phyloP scores from a whole-genome alignment of 2,329 filamentous ascomycete species.

The Fusarium caatingaense region DNA sequence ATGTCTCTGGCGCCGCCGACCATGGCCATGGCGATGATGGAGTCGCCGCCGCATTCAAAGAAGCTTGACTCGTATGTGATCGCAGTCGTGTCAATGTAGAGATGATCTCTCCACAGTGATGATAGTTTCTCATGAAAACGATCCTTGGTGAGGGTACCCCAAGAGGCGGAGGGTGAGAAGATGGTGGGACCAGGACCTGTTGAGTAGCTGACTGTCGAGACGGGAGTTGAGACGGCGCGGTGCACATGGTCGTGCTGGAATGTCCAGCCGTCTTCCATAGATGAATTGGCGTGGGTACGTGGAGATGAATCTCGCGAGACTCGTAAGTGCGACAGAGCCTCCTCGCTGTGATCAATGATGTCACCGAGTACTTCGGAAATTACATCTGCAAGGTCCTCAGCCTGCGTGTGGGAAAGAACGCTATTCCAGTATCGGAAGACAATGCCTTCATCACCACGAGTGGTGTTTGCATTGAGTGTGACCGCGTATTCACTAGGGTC shows the following conservation, averaged over 20 bases:
- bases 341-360: conserved; percentile 35
- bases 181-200: conserved; percentile 5
- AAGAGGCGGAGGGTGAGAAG: conserved; percentile 15
- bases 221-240: neutral
- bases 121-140: conserved; percentile 26
- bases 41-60: conserved; percentile 37
- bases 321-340: conserved; percentile 25
- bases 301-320: conserved; percentile 1
- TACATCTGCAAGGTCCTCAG: conserved; percentile 24
- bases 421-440: conserved; percentile 41
- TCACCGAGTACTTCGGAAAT: conserved; percentile 34
- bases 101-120: conserved; percentile 23
- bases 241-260: neutral
- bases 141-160: neutral
- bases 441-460: conserved; percentile 41
- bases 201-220: conserved; percentile 26
- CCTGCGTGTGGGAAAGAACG: conserved; percentile 30
- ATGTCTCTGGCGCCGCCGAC: conserved; percentile 28
- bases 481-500: conserved; percentile 49
- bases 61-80: conserved; percentile 30
- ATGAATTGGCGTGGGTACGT: neutral
- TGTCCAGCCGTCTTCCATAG: neutral
- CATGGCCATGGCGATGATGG: conserved; percentile 42
- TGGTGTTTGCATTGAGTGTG: conserved; percentile 47
- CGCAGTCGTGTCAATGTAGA: neutral